Evolutionary conservation across 2,329 filamentous ascomycete species (phyloP), one percentile per base, ranked within the genome.

Genomic region (Orbilia quercus): DNA sequence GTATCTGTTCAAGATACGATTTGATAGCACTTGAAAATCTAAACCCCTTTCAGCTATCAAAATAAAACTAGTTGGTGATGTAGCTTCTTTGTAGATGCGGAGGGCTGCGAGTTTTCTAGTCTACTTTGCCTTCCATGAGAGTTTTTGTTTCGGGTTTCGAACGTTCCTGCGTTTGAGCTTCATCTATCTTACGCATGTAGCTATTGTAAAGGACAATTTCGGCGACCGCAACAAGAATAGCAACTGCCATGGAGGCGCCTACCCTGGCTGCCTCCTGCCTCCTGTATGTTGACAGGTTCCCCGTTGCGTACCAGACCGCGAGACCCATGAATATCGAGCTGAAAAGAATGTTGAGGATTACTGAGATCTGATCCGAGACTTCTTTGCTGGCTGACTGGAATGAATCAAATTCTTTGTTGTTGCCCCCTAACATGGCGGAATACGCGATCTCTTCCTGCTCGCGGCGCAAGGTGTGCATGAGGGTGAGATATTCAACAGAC

Each of bases 231-330:
- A 73, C 69, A 40, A 66, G 50, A 6, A 73, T 20, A 7, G 69
- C 54, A 20, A 66, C 60, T 16, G 53, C 7, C n/a, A 73, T 62
- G 1, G 69, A 73, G 7, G 60, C 69, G 1, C 60, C 69, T 6
- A 65, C 38, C 14, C 69, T 64, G 11, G 58, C 5, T 16, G 69
- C 34, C 23, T 73, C 53, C 18, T 53, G 45, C 12, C 48, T 62
- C 22, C 28, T 60, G 14, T 73, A 73, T 4, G 47, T 62, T 2
- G 60, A 53, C n/a, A 73, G 51, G n/a, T 66, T 66, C 45, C 60
- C 54, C 3, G 69, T 73, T 18, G 69, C 69, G 42, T 66, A 73
- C 69, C 69, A 73, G 31, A 73, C 48, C 1, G 69, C 69, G 6
- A 73, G 25, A 3, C 69, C 69, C 18, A 62, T 66, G 40, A 73